Base-by-base conservation (phyloP, 257 asterid genomes). In the Solanum pennellii region DNA sequence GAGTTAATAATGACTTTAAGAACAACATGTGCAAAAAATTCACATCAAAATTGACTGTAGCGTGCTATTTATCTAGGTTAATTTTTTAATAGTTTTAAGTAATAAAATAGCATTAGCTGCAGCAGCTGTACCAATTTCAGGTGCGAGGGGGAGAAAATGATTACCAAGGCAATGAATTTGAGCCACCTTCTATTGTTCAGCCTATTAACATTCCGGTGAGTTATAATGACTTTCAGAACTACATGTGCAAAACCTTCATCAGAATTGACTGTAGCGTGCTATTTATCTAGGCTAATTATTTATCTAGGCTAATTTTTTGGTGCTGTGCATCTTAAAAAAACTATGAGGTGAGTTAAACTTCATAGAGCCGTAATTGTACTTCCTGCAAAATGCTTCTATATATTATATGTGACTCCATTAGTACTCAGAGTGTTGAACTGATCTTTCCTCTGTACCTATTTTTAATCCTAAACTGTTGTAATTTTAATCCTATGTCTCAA, bases 131-230 rank as follows among this genome's bases (percentile, higher is more conserved):
- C 41, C 84, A 25, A 14, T 44, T 77, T 77, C 84, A 25, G 65
- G 41, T 44, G 84, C 39, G 31, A 25, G 41, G 21, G 15, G 60
- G 44, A 5, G 62, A 59, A 77, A 77, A 44, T 77, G 65, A 18
- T 25, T 7, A 20, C 16, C 47, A 42, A 35, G 82, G 29, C 59
- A 60, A 12, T 86, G 82, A 89, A 37, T 85, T 18, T 27, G 77
- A 9, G 37, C 44, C 52, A 49, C 74, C 29, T 2, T 74, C 44
- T 90, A 83, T 86, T 83, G 59, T 71, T 87, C 71, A 56, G 79
- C 68, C 74, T 31, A 87, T 73, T 35, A 23, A 29, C 82, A 88
- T 85, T 35, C 85, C 3, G 10, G 90, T 89, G 87, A 89, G 89
- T 86, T 25, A 42, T 37, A 41, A 7, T 60, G 62, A 77, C 84